These are phyloP conservation scores for Lentinula lateritia DNA, from an alignment of 768 basidiomycete species.

Conservation along the genomic window DNA sequence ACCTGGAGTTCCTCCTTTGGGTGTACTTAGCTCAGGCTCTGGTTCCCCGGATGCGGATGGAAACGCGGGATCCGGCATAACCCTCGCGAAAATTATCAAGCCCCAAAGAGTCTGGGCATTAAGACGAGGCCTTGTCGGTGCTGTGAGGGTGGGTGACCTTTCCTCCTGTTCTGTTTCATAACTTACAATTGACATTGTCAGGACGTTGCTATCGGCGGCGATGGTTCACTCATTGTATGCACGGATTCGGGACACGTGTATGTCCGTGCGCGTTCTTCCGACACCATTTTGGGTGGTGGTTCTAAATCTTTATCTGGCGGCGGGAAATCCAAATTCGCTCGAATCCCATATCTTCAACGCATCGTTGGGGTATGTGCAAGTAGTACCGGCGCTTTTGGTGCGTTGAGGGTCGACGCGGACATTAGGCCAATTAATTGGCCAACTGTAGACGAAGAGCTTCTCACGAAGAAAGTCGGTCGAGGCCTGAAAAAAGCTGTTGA, in stretches of 20 bases:
- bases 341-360: conserved; percentile 80
- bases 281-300: conserved; percentile 18
- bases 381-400: conserved; percentile 84
- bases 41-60: not conserved
- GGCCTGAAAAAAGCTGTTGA: not conserved
- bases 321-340: conserved; percentile 67
- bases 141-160: conserved; percentile 40
- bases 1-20: conserved; percentile 19
- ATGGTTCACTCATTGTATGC: conserved; percentile 86
- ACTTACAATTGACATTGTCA: conserved; percentile 17
- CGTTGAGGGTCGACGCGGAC: conserved; percentile 68
- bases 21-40: not conserved
- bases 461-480: conserved; percentile 34
- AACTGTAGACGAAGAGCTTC: conserved; percentile 40
- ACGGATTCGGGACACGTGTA: conserved; percentile 95
- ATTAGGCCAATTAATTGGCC: conserved; percentile 41
- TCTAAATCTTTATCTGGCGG: conserved; percentile 7
- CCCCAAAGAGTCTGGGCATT: conserved; percentile 92
- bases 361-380: conserved; percentile 80
- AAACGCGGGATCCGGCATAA: conserved; percentile 5
- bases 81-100: conserved; percentile 41
- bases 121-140: conserved; percentile 80
- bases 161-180: not conserved
- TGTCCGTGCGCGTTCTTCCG: conserved; percentile 56
- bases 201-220: conserved; percentile 87